Evolutionary conservation across 78 protist species (phyloP), one percentile per base, ranked within the genome.

Genomic region (Creolimax fragrantissima): DNA sequence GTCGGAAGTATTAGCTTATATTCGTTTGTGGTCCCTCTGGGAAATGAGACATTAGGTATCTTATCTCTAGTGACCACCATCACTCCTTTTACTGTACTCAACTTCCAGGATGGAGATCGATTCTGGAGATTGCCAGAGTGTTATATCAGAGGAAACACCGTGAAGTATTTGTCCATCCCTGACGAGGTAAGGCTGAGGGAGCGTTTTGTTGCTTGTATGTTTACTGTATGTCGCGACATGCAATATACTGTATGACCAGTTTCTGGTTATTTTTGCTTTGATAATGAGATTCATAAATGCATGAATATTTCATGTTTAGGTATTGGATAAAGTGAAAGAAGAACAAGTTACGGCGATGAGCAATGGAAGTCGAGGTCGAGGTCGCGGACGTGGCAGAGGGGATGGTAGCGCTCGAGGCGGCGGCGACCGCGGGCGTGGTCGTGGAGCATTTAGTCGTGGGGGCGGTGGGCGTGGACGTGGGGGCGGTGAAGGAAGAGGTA

Each of bases 111-210:
- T 91, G 96, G 97, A 35, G 97, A 95, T 89, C 94, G 95, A 4
- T 97, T 97, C 93, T 96, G 97, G 98, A 92, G 89, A 43, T 3
- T 97, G 39, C 89, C 94, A 7, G 94, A 96, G 92, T 96, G 97
- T 93, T 92, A 92, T 93, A 93, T 97, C 44, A 94, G 98, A 35
- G 99, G 99, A 35, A 96, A 95, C 94, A 96, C 95, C 89, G 95
- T 97, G 86, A 96, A 96, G 92, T 96, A 93, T 92, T 90, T 97
- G 37, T 92, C 97, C 2, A 93, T 97, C 5, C 96, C 97, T 2
- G 98, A 97, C 85, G 98, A 95, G 84, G 97, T 96, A 83, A 32
- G n/a, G n/a, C n/a, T n/a, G n/a, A n/a, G n/a, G n/a, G n/a, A n/a
- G n/a, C n/a, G n/a, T n/a, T n/a, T n/a, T n/a, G n/a, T n/a, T n/a